Base-by-base conservation (phyloP, 257 asterid genomes). In the Ajuga chamaepitys region DNA sequence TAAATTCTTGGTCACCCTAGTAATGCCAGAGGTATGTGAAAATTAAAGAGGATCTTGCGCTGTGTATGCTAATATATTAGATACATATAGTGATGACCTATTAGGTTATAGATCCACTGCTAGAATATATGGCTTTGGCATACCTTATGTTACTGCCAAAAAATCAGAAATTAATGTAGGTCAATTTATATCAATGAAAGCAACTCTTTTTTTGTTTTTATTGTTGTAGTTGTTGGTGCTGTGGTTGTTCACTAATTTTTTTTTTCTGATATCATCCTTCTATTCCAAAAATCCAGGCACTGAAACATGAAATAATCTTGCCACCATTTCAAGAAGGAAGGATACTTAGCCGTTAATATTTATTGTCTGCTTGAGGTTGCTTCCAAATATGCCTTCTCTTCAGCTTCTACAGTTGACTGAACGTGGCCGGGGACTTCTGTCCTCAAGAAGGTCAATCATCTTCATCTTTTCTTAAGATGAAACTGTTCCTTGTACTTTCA, bases 381-480 rank as follows among this genome's bases (percentile, higher is more conserved):
- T 74, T 65, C 51, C 58, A 57, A 74, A 65, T 51, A 94, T 94
- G 99, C 93, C 95, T 66, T 90, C 99, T 52, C 99, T 90, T 79
- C 99, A 94, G 85, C 96, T 94, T 78, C 82, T 94, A 77, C 95
- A 88, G 86, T 80, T 94, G 80, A 94, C 99, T 54, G 95, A 90
- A 72, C 97, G 78, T 81, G 99, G 99, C 24, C 91, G 95, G 69
- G 87, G 93, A 62, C 84, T 94, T 74, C 62, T 94, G 83, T 82
- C 96, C 68, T 90, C 97, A 14, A 90, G 95, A 81, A 90, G 95
- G 99, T 89, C 69, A 66, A 35, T 44, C 25, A 65, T 76, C 58
- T 52, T 65, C 58, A 32, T 57, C 54, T 35, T 68, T 25, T 71
- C 24, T 48, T 61, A 56, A 28, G 59, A 25, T 28, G 48, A 34